These are phyloP conservation scores for Mallotus repandus DNA, from an alignment of 441 rosid species.

Conservation along the genomic window DNA sequence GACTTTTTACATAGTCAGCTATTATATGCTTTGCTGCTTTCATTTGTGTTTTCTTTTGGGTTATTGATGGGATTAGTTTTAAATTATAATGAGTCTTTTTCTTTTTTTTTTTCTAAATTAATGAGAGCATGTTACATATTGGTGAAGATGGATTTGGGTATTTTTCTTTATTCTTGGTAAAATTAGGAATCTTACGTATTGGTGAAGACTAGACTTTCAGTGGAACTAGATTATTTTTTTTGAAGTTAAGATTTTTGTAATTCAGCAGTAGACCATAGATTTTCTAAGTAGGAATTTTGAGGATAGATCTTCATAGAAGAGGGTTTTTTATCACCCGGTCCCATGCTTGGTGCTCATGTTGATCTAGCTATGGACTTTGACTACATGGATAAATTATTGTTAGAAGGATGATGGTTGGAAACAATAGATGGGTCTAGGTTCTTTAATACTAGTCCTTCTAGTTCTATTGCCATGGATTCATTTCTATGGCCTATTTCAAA, in stretches of 20 bases:
- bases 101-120: neutral
- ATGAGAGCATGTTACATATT: neutral
- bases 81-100: neutral
- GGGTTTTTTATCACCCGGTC: constrained; percentile 39
- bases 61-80: neutral
- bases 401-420: constrained; percentile 93
- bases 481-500: constrained; percentile 44
- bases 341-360: constrained; percentile 27
- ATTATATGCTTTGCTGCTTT: neutral
- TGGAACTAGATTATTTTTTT: constrained; percentile 9
- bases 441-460: constrained; percentile 42
- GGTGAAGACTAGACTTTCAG: neutral
- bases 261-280: constrained; percentile 10
- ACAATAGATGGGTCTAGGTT: constrained; percentile 77
- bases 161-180: neutral
- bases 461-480: constrained; percentile 43
- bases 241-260: constrained; percentile 5
- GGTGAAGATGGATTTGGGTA: neutral
- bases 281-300: constrained; percentile 11
- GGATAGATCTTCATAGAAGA: constrained; percentile 50
- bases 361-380: constrained; percentile 65
- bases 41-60: neutral
- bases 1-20: constrained; percentile 11
- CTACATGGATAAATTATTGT: constrained; percentile 66
- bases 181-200: neutral